Percentiles rank a stretch among this genome's conserved stretches.
Conservation (phyloP, 495 filamentous ascomycete species). For the Platismatia glauca region DNA sequence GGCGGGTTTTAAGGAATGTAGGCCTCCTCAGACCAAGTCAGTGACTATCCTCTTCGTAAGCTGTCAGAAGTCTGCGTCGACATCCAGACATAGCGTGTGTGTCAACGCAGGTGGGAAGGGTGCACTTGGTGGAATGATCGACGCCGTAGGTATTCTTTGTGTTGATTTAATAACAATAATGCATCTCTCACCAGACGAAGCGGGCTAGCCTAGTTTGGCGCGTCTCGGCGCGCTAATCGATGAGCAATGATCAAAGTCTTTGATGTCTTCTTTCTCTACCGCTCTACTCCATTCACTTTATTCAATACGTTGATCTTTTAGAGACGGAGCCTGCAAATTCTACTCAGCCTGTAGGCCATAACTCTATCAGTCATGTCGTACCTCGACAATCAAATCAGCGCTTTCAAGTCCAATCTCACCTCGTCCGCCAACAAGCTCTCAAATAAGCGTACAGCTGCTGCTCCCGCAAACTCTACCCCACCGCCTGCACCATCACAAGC, state of each 20-base stretch:
- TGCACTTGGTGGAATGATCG: not conserved
- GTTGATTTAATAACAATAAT: not conserved
- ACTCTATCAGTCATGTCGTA: slow-evolving; percentile 36
- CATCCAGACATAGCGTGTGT: not conserved
- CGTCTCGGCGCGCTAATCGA: not conserved
- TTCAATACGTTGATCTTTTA: not conserved
- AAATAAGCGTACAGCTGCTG: slow-evolving; percentile 35
- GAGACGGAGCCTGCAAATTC: not conserved
- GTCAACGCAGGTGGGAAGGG: not conserved
- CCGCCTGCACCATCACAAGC: slow-evolving; percentile 34
- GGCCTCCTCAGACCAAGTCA: not conserved
- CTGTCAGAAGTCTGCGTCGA: not conserved
- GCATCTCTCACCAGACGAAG: slow-evolving; percentile 1
- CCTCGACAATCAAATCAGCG: slow-evolving; percentile 40
- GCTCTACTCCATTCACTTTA: not conserved
- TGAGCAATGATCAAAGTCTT: not conserved
- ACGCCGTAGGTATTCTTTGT: not conserved
- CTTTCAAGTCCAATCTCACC: slow-evolving; percentile 40
- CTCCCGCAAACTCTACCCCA: slow-evolving; percentile 29
- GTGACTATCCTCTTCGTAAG: not conserved
- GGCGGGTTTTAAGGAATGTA: not conserved
- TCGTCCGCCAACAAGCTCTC: slow-evolving; percentile 40
- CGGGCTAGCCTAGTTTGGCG: not conserved
- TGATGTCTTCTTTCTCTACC: not conserved
- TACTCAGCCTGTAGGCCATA: not conserved